These are phyloP conservation scores for Teratosphaeria epicoccoides DNA, from an alignment of 2,329 filamentous ascomycete genomes.

Conservation along the genomic window DNA sequence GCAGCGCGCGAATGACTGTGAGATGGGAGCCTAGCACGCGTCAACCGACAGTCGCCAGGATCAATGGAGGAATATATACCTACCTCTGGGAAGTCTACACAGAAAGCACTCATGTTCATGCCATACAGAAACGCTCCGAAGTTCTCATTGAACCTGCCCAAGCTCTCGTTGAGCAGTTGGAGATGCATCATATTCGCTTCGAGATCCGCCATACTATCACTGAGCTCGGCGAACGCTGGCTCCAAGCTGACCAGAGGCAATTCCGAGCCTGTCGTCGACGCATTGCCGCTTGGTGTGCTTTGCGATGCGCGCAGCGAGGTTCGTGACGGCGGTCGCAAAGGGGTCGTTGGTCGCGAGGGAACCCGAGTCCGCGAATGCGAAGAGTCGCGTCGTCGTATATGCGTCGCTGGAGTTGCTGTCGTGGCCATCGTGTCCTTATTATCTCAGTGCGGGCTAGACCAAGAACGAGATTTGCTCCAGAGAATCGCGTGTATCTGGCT, in stretches of 20 bases:
- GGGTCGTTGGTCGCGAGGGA: constrained; percentile 74
- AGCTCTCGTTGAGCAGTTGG: constrained; percentile 89
- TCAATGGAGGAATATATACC: constrained; percentile 3
- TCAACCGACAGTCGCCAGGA: neutral
- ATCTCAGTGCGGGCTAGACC: neutral
- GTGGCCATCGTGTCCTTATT: constrained; percentile 10
- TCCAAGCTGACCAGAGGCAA: constrained; percentile 75
- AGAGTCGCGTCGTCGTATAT: constrained; percentile 4
- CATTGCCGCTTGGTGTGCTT: constrained; percentile 32
- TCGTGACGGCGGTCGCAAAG: constrained; percentile 78
- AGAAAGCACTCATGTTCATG: constrained; percentile 98
- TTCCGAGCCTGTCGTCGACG: constrained; percentile 36
- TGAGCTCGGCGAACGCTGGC: constrained; percentile 83
- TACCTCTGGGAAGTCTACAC: constrained; percentile 93
- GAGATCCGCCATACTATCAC: constrained; percentile 86
- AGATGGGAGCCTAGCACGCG: constrained; percentile 56
- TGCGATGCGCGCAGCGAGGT: constrained; percentile 71
- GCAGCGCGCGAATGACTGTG: constrained; percentile 67
- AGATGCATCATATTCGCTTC: constrained; percentile 97
- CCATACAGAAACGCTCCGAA: constrained; percentile 94
- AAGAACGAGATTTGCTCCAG: too few relatives aligned
- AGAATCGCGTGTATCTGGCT: too few relatives aligned
- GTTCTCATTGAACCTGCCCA: constrained; percentile 87
- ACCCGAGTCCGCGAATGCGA: constrained; percentile 40
- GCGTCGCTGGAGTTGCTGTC: constrained; percentile 6